Percentiles rank a stretch among this genome's conserved stretches.
Conservation (phyloP, 106 monocot species). For the Phalaenopsis equestris region DNA sequence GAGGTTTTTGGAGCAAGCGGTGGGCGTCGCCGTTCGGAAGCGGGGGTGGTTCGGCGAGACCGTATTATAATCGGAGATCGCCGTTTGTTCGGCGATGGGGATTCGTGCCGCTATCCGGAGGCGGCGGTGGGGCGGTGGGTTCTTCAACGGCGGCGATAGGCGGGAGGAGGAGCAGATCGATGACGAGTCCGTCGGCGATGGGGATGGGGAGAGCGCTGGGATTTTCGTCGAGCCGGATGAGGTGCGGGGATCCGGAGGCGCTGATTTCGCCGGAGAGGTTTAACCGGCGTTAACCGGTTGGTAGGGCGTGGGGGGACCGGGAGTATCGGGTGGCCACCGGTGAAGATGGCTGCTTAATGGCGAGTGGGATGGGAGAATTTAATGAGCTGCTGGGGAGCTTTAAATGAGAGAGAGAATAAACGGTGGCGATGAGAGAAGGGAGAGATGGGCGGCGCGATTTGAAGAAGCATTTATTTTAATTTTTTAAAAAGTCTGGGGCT, state of each 20-base stretch:
- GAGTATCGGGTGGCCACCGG: background rate
- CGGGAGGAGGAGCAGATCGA: constrained; percentile 41
- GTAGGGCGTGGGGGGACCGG: background rate
- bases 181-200: constrained; percentile 38
- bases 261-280: constrained; percentile 88
- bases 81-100: constrained; percentile 32
- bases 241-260: constrained; percentile 90
- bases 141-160: constrained; percentile 1
- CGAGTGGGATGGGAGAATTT: background rate
- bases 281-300: constrained; percentile 20
- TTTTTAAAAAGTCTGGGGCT: too few relatives aligned
- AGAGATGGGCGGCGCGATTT: background rate
- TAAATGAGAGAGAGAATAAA: background rate
- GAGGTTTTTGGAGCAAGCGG: constrained; percentile 93
- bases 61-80: constrained; percentile 21
- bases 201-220: constrained; percentile 13
- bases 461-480: too few relatives aligned
- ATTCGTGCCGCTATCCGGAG: constrained; percentile 44
- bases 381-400: constrained; percentile 1
- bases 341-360: background rate
- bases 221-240: constrained; percentile 61
- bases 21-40: constrained; percentile 73
- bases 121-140: constrained; percentile 9
- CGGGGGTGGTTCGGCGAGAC: constrained; percentile 16
- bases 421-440: background rate